Base-by-base conservation (phyloP, 257 asterid genomes). In the Przewalskia tangutica region DNA sequence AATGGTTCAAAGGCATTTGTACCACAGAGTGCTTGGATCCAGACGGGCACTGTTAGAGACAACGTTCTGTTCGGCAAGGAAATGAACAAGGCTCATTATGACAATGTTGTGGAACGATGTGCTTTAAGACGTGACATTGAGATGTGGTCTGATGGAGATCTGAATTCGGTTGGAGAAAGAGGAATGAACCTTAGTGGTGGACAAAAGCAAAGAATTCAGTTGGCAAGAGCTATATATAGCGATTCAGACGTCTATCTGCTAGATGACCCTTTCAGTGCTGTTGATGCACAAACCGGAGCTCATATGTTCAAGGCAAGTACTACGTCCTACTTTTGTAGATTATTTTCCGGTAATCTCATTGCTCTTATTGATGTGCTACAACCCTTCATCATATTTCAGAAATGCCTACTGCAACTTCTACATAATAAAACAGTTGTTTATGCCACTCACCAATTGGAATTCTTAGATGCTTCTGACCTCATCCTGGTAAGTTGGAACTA, bases 21-120 rank as follows among this genome's bases (percentile, higher is more conserved):
- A n/a, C 93, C 97, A 1, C 97, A 95, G 77, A 89, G 91, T 79
- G 92, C 98, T 48, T 95, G 98, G 98, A 95, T 95, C 79, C 98
- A 93, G 79, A 93, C 95, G 1, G 98, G 98, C 53, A 91, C 91
- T 1, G 82, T 95, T 17, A 82, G 91, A 80, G 98, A 95, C 17
- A 95, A 95, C 56, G 88, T 95, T 51, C 63, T 95, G 85, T 95
- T 95, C 83, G 98, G 97, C 27, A 90, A 92, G 90, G 93, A 91
- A 75, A 90, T 93, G 93, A 55, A 88, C 44, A 84, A 46, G 79
- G 89, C 50, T 81, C 82, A 84, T 18, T 95, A 95, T 17, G 93
- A 92, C 50, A 77, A 81, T 32, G 97, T 95, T 77, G 84, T 93
- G 34, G 92, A 90, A 84, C 93, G 93, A 54, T 95, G 98, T 66